phyloP scores from a whole-genome alignment of 2,329 filamentous ascomycete genomes.

The Emmonsiellopsis sp. region DNA sequence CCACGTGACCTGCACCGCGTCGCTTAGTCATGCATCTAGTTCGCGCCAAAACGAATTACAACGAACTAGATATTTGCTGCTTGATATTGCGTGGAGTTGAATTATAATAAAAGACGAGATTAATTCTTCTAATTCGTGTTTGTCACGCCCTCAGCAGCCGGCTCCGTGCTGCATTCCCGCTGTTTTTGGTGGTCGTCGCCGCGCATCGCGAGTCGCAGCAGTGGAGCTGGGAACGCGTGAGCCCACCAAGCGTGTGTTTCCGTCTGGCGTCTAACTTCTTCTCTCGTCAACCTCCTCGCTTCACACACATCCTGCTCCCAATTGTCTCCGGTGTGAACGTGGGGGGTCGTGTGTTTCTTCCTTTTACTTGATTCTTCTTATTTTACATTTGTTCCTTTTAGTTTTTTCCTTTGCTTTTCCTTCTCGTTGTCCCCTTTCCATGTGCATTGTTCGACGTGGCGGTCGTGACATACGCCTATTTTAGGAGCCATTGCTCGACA shows the following conservation, averaged over 20 bases:
- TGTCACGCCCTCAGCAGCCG: too few species aligned
- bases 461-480: background rate
- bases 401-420: background rate
- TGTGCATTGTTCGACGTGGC: background rate
- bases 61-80: too few species aligned
- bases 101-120: too few species aligned
- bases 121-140: too few species aligned
- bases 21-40: too few species aligned
- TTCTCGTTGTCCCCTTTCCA: background rate
- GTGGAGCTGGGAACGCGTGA: constrained; percentile 5
- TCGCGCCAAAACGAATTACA: too few species aligned
- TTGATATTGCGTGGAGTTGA: too few species aligned
- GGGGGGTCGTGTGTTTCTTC: background rate
- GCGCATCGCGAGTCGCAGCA: constrained; percentile 1
- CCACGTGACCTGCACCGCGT: too few species aligned
- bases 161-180: background rate
- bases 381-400: background rate
- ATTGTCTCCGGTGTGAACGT: background rate
- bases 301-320: background rate
- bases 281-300: background rate
- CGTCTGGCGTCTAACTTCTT: constrained; percentile 1
- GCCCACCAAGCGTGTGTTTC: constrained; percentile 2
- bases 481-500: constrained; percentile 1
- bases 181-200: background rate
- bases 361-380: constrained; percentile 1